Percentiles rank a stretch among this genome's conserved stretches.
Evolutionary conservation across 768 basidiomycete genomes (phyloP).

Genomic region (Tylopilus balloui): DNA sequence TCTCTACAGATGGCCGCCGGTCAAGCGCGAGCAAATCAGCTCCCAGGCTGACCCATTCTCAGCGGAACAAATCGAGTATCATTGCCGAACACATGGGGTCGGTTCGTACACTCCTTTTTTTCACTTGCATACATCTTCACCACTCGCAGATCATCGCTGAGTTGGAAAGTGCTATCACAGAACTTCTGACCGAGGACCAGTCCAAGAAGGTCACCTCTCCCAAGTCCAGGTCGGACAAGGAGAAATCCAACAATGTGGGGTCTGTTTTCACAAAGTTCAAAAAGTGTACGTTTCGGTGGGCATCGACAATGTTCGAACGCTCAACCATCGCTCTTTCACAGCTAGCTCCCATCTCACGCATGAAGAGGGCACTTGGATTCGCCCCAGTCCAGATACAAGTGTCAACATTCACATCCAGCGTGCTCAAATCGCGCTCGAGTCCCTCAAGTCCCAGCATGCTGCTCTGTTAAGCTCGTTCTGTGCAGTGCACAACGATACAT

Average conservation of each 20-base stretch:
- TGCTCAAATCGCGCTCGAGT: slow-evolving; percentile 44
- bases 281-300: slow-evolving; percentile 39
- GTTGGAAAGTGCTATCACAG: slow-evolving; percentile 50
- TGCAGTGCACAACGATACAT: slow-evolving; percentile 29
- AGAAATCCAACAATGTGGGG: slow-evolving; percentile 34
- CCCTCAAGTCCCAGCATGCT: slow-evolving; percentile 58
- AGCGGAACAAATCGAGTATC: slow-evolving; percentile 45
- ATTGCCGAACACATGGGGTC: slow-evolving; percentile 64
- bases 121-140: slow-evolving; percentile 2
- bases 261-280: slow-evolving; percentile 59
- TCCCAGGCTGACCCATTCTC: slow-evolving; percentile 40
- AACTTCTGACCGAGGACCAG: slow-evolving; percentile 38
- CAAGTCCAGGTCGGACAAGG: slow-evolving; percentile 42
- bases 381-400: slow-evolving; percentile 16
- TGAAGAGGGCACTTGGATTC: slow-evolving; percentile 27
- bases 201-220: slow-evolving; percentile 34
- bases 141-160: slow-evolving; percentile 49
- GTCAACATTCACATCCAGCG: slow-evolving; percentile 36
- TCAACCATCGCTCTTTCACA: slow-evolving; percentile 6
- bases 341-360: slow-evolving; percentile 21
- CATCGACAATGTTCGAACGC: not conserved
- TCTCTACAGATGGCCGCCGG: slow-evolving; percentile 37
- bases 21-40: slow-evolving; percentile 34
- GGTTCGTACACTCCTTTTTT: slow-evolving; percentile 37
- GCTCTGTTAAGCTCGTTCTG: slow-evolving; percentile 44